Conservation (phyloP, 2,329 filamentous ascomycete species). For the Bipolaris victoriae region DNA sequence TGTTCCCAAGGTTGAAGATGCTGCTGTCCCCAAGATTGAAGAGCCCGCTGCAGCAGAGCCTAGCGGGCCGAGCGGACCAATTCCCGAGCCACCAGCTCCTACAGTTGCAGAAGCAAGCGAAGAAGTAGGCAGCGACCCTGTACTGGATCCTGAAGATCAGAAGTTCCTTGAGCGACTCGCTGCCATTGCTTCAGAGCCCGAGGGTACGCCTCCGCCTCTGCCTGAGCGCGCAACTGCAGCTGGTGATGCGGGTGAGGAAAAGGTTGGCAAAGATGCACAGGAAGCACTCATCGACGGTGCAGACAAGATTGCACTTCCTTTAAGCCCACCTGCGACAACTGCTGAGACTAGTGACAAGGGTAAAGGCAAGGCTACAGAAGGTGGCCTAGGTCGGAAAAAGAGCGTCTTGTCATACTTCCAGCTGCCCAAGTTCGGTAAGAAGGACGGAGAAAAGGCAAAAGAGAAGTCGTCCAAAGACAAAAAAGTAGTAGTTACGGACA, state of each 20-base stretch:
- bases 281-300: constrained; percentile 54
- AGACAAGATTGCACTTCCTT: constrained; percentile 58
- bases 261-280: constrained; percentile 53
- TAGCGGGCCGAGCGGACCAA: constrained; percentile 25
- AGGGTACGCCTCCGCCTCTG: constrained; percentile 51
- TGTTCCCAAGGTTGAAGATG: constrained; percentile 14
- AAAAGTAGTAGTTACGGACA: constrained; percentile 43
- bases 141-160: constrained; percentile 68
- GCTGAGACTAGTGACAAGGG: constrained; percentile 37
- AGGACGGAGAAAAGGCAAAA: constrained; percentile 43
- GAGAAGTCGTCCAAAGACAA: constrained; percentile 31
- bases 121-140: constrained; percentile 45
- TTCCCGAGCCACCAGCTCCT: constrained; percentile 26
- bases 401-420: constrained; percentile 45
- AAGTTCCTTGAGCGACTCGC: constrained; percentile 61
- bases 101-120: constrained; percentile 35
- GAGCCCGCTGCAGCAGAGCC: constrained; percentile 31
- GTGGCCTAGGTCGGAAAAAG: constrained; percentile 47
- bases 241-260: constrained; percentile 44
- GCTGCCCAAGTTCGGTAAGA: constrained; percentile 42
- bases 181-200: constrained; percentile 51
- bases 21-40: constrained; percentile 16
- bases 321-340: constrained; percentile 51
- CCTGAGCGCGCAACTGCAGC: constrained; percentile 44
- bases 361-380: constrained; percentile 39